A percentile compares a stretch with the other conserved stretches of the same genome.
Conservation (phyloP, 2,329 filamentous ascomycete genomes). For the Fusarium oxysporum region DNA sequence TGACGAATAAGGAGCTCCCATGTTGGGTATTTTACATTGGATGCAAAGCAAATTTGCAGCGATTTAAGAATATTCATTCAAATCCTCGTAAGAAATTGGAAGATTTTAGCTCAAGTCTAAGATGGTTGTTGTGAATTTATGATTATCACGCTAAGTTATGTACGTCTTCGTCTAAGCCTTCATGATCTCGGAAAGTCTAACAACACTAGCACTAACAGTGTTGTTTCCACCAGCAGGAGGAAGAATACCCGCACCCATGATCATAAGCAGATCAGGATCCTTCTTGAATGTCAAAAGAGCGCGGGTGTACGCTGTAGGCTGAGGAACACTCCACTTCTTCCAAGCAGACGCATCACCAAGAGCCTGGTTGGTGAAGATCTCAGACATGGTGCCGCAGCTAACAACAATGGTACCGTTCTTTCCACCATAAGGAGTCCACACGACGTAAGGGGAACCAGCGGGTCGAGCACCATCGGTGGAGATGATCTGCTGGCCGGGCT, state of each 20-base stretch:
- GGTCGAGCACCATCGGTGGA: conserved; percentile 50
- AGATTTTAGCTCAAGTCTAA: accelerated
- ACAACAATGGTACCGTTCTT: conserved; percentile 59
- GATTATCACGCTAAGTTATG: accelerated
- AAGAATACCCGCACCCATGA: conserved; percentile 59
- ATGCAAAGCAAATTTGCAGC: background rate
- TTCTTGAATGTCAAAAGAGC: conserved; percentile 52
- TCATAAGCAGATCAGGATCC: conserved; percentile 52
- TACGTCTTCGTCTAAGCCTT: conserved; percentile 19
- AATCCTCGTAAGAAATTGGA: accelerated
- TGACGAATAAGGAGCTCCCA: background rate
- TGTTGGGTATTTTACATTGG: background rate
- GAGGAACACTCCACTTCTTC: conserved; percentile 51
- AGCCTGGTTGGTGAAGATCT: conserved; percentile 57
- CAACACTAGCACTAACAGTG: conserved; percentile 53
- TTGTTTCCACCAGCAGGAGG: conserved; percentile 60
- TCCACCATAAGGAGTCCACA: conserved; percentile 59
- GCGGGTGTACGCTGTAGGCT: conserved; percentile 54
- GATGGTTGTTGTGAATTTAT: accelerated
- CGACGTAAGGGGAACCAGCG: conserved; percentile 56
- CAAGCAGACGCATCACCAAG: conserved; percentile 53
- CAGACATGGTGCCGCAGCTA: conserved; percentile 51
- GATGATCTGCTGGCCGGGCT: conserved; percentile 48
- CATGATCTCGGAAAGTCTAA: conserved; percentile 45
- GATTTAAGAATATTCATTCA: accelerated